Conservation (phyloP, 2,329 filamentous ascomycete genomes). For the Exutisphaerella laricina region DNA sequence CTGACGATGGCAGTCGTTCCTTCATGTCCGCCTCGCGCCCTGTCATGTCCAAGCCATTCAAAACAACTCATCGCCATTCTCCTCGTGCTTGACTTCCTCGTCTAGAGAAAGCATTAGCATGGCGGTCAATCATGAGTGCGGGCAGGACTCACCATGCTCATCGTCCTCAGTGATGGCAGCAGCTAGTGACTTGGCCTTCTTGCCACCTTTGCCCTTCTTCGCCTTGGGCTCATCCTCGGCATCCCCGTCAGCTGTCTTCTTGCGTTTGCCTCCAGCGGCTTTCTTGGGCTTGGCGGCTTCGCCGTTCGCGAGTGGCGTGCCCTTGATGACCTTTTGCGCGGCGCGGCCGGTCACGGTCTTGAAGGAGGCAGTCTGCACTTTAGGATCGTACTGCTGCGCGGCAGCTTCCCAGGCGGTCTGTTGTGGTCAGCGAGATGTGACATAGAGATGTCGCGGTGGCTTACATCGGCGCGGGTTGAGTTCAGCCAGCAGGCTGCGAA, state of each 20-base stretch:
- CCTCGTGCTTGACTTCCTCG: background rate
- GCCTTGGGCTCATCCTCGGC: slow-evolving; percentile 6
- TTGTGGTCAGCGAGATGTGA: too few species aligned
- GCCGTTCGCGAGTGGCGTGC: background rate
- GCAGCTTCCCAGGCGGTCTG: slow-evolving; percentile 19
- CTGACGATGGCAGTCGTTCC: too few species aligned
- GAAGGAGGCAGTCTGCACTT: slow-evolving; percentile 19
- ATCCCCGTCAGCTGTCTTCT: slow-evolving; percentile 10
- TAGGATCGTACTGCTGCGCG: slow-evolving; percentile 12
- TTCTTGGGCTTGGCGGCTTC: slow-evolving; percentile 6
- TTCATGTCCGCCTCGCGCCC: too few species aligned
- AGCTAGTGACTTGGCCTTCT: slow-evolving; percentile 2
- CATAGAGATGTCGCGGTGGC: too few species aligned
- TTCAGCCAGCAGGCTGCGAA: slow-evolving; percentile 19
- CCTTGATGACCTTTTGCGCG: slow-evolving; percentile 6
- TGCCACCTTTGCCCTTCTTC: slow-evolving; percentile 9
- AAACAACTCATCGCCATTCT: background rate
- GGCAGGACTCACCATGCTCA: background rate
- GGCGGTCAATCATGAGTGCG: background rate
- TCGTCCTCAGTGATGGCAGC: background rate
- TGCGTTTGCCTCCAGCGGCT: slow-evolving; percentile 9
- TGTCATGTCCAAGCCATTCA: background rate
- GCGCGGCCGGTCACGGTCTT: slow-evolving; percentile 15
- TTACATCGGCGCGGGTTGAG: slow-evolving; percentile 3
- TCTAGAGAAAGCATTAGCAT: background rate